Conservation (phyloP, 2,329 filamentous ascomycete species). For the Dactylonectria estremocensis region DNA sequence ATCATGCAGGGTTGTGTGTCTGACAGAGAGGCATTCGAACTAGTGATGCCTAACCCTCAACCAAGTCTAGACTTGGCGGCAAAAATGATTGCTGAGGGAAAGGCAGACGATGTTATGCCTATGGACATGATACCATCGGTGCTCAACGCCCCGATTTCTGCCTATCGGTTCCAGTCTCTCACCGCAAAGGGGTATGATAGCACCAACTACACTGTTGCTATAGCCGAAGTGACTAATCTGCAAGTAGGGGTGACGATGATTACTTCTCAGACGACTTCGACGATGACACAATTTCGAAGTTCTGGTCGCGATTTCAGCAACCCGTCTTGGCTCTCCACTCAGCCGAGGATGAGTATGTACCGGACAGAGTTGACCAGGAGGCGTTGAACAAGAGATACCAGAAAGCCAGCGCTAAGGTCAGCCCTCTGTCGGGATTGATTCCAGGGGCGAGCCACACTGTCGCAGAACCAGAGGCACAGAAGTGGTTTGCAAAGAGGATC, state of each 20-base stretch:
- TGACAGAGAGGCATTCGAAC: slow-evolving; percentile 77
- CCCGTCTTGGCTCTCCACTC: slow-evolving; percentile 77
- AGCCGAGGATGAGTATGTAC: slow-evolving; percentile 77
- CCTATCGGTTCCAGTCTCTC: slow-evolving; percentile 68
- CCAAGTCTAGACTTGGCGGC: slow-evolving; percentile 65
- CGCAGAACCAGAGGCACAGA: slow-evolving; percentile 59
- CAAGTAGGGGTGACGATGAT: slow-evolving; percentile 80
- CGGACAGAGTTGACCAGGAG: slow-evolving; percentile 69
- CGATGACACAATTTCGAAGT: slow-evolving; percentile 66
- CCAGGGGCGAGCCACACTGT: slow-evolving; percentile 69
- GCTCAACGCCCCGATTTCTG: slow-evolving; percentile 64
- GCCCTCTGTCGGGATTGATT: slow-evolving; percentile 67
- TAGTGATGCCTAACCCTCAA: slow-evolving; percentile 63
- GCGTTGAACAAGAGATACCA: slow-evolving; percentile 72
- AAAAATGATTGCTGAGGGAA: slow-evolving; percentile 69
- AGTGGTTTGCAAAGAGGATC: slow-evolving; percentile 66
- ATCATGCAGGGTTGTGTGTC: slow-evolving; percentile 87
- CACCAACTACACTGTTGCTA: slow-evolving; percentile 18
- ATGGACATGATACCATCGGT: slow-evolving; percentile 58
- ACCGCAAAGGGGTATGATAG: slow-evolving; percentile 63
- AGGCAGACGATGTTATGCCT: slow-evolving; percentile 69
- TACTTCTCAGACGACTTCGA: slow-evolving; percentile 88
- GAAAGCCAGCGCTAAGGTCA: slow-evolving; percentile 61
- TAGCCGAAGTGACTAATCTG: neutral
- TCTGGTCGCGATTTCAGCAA: slow-evolving; percentile 76